These are phyloP conservation scores for Mucor indicus DNA, from an alignment of 371 early-diverging fungal species.

Conservation along the genomic window DNA sequence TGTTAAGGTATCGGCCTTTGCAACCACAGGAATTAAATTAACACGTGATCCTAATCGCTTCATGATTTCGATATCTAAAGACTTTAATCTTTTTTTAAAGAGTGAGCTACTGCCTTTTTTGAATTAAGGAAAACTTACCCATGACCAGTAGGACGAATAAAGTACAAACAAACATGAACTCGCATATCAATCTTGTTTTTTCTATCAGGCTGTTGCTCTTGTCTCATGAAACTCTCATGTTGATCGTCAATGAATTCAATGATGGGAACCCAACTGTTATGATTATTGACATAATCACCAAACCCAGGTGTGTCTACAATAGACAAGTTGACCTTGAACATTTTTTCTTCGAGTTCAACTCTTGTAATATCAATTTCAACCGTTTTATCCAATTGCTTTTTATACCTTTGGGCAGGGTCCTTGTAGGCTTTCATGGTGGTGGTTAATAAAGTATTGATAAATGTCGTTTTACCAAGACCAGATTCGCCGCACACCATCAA, in stretches of 20 bases:
- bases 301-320: constrained; percentile 87
- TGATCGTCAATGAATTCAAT: constrained; percentile 90
- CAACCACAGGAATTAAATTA: constrained; percentile 86
- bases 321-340: constrained; percentile 88
- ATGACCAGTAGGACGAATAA: constrained; percentile 87
- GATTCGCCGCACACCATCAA: constrained; percentile 88
- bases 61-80: constrained; percentile 93
- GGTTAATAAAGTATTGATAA: constrained; percentile 84
- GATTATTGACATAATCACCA: constrained; percentile 75
- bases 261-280: constrained; percentile 70
- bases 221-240: constrained; percentile 86
- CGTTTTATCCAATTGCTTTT: constrained; percentile 62
- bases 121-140: constrained; percentile 64
- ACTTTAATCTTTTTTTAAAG: constrained; percentile 84
- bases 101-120: no score
- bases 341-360: constrained; percentile 92
- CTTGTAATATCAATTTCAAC: constrained; percentile 84
- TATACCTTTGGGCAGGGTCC: constrained; percentile 48
- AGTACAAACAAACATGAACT: constrained; percentile 92
- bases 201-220: constrained; percentile 57
- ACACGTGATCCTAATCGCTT: constrained; percentile 75
- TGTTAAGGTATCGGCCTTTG: constrained; percentile 72
- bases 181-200: constrained; percentile 62
- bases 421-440: constrained; percentile 66
- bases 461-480: constrained; percentile 80